Conservation (phyloP, 176 grass and related monocot species). For the Triticum turgidum region DNA sequence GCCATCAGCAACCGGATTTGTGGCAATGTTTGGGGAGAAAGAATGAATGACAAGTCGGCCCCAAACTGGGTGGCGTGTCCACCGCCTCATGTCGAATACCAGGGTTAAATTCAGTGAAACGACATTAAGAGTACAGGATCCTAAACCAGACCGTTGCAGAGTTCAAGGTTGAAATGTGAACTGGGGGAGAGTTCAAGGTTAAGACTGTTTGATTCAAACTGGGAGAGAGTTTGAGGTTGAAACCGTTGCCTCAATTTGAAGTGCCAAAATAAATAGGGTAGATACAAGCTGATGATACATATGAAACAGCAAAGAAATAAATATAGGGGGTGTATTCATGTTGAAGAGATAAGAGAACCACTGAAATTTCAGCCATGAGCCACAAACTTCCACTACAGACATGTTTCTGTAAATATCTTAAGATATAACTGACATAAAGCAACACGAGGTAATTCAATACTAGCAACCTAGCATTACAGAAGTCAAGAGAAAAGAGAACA, state of each 20-base stretch:
- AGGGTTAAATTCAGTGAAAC: not conserved
- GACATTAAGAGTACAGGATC: not conserved
- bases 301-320: conserved; percentile 11
- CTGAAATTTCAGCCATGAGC: not conserved
- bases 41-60: not conserved
- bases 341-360: not conserved
- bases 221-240: not conserved
- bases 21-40: not conserved
- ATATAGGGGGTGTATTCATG: not conserved
- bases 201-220: not conserved
- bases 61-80: not conserved
- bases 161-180: not conserved
- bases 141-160: not conserved
- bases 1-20: not conserved
- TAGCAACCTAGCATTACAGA: conserved; percentile 10
- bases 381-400: not conserved
- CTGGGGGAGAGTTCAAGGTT: not conserved
- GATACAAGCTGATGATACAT: not conserved
- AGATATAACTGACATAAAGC: conserved; percentile 1
- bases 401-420: not conserved
- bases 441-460: not conserved
- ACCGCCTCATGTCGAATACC: not conserved
- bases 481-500: not conserved
- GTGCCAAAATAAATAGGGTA: not conserved
- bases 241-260: not conserved